Conservation (phyloP, 1,139 yeast species). For the Nakaseomyces bracarensis region DNA sequence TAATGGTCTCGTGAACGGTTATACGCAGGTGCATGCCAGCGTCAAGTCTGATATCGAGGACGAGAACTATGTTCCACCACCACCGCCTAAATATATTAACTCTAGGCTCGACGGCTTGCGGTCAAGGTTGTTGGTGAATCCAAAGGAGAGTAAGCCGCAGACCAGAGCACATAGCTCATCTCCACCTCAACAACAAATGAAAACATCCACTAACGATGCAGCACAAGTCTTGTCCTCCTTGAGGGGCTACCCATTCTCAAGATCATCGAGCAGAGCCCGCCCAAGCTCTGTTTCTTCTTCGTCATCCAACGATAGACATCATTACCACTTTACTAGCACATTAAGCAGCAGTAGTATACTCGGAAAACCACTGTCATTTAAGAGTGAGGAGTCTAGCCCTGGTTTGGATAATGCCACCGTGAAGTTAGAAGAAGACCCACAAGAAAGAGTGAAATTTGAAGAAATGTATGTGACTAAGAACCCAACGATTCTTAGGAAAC, state of each 20-base stretch:
- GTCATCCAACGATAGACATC: constrained; percentile 3
- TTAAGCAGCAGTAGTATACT: constrained; percentile 6
- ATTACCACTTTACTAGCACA: constrained; percentile 6
- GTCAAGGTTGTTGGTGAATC: constrained; percentile 23
- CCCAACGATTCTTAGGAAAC: constrained; percentile 1
- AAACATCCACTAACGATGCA: constrained; percentile 20
- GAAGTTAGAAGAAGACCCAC: not conserved
- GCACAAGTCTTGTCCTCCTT: constrained; percentile 30
- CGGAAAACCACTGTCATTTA: constrained; percentile 2
- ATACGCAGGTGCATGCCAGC: not conserved
- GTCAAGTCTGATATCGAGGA: constrained; percentile 6
- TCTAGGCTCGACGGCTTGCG: constrained; percentile 30
- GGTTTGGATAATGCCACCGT: not conserved
- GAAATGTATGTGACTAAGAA: constrained; percentile 1
- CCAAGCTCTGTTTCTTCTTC: constrained; percentile 3
- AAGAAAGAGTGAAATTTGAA: not conserved
- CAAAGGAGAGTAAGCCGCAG: constrained; percentile 12
- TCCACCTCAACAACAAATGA: constrained; percentile 19
- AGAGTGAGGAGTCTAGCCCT: constrained; percentile 2
- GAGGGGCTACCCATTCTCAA: constrained; percentile 30
- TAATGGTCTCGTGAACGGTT: too few relatives aligned
- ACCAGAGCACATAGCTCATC: constrained; percentile 5
- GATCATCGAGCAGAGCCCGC: constrained; percentile 1
- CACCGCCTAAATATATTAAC: constrained; percentile 28
- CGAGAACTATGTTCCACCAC: constrained; percentile 18